Evolutionary conservation across 805 yeast species (phyloP), one percentile per base, ranked within the genome.

Genomic region (Ogataea salicorniae): DNA sequence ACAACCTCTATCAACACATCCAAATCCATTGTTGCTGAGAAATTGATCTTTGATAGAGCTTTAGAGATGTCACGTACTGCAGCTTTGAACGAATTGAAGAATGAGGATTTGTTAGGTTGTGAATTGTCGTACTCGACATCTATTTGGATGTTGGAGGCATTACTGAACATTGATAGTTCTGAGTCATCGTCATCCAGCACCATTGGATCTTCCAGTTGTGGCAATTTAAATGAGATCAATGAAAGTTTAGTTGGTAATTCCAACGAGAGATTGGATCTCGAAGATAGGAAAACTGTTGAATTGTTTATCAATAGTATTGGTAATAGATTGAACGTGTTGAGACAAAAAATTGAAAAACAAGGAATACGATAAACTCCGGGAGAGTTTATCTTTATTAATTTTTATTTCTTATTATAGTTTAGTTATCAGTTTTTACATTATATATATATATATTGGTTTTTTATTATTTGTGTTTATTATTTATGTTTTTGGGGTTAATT

Each of bases 81-180:
- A 1, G 98, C 98, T 0, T 84, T 86, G 47, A 82, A 84, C 62
- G 99, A 92, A 67, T 73, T 90, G 57, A 79, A 76, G 37, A 87
- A 87, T 40, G 84, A 80, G 46, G 90, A 84, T 59, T 63, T 87
- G 43, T 70, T 73, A 17, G 86, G 85, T 6, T 91, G 97, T 67
- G 97, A 91, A 66, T 68, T 87, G 49, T 86, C 92, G 8, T 92
- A 92, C 63, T 87, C 95, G 4, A 88, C 96, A 0, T 83, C 97
- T 0, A 79, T 92, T 45, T 92, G 97, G 97, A 89, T 92, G 97
- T 71, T 92, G 59, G 95, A 89, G 61, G 89, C 96, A 1, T 70
- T 92, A 26, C 66, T 90, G 46, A 92, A 85, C 49, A 55, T 55
- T 45, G 58, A 58, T 31, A 26, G 31, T 26, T 26, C 41, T 26